Conservation (phyloP, 129 eudicot species). For the Ambrosia artemisiifolia region DNA sequence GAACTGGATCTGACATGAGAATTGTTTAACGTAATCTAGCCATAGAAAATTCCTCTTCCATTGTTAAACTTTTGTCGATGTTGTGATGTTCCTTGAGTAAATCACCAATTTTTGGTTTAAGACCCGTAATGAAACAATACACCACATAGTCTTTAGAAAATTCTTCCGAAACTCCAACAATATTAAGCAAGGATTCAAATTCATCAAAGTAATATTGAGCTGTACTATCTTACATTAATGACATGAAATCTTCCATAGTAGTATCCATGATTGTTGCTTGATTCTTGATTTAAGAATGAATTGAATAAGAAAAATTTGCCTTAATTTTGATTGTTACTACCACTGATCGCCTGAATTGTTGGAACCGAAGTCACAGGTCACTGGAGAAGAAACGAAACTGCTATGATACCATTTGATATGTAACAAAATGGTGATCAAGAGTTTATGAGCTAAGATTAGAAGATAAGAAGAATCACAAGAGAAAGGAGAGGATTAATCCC, state of each 20-base stretch:
- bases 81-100: not conserved
- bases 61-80: not conserved
- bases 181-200: not conserved
- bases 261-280: not conserved
- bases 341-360: no score
- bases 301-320: no score
- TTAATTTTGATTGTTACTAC: no score
- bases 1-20: no score
- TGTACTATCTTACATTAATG: not conserved
- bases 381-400: no score
- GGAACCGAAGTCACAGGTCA: no score
- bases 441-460: no score
- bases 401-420: no score
- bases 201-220: not conserved
- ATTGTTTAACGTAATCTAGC: not conserved
- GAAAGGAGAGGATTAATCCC: no score
- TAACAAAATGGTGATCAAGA: no score
- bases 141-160: not conserved
- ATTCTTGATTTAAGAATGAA: not conserved
- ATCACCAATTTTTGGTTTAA: not conserved
- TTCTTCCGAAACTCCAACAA: not conserved
- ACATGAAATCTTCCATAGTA: no score
- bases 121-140: not conserved
- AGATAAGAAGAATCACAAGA: no score
- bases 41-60: not conserved